Evolutionary conservation across 176 grass and related monocot species (phyloP), one percentile per base, ranked within the genome.

Genomic region (Miscanthus lutarioriparius): DNA sequence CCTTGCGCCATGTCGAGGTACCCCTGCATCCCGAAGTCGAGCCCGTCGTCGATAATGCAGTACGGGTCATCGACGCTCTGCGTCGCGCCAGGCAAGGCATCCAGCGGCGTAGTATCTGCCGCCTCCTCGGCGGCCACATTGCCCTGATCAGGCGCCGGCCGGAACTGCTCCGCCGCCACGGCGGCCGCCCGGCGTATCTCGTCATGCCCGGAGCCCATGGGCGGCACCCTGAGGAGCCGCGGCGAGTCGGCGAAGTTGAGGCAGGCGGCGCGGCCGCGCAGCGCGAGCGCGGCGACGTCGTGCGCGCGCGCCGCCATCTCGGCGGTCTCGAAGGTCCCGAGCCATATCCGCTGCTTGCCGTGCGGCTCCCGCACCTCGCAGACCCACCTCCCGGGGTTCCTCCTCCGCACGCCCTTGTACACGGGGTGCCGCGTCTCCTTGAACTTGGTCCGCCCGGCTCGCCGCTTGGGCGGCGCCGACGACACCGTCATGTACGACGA

Each of bases 211-310:
- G 89, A 74, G 23, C 88, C 92, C 30, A 74, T 3, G 0, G 89
- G 80, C 4, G 92, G 91, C 32, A 93, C 80, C 5, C 49, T 84
- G 68, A 95, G 82, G 56, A 64, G 62, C 3, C 83, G 67, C 0
- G 95, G 87, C 37, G 92, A 98, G 86, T 98, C 95, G 4, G 95
- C 95, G 71, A 98, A 98, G 73, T 98, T 98, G 85, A 98, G 93
- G 88, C 95, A 95, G 3, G 95, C 95, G 15, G 82, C 80, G 33
- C 85, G 90, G 13, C 91, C 95, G 12, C 92, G 95, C 28, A 95
- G 87, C 38, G 89, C 85, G 19, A 95, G 84, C 17, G 92, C 92
- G 8, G 95, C 95, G 12, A 98, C 92, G 67, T 98, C 95, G 83
- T 98, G 92, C 33, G 95, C 95, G 3, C 95, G 92, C 23, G 92